These are phyloP conservation scores for Colletotrichum endophyticum DNA, from an alignment of 2,329 filamentous ascomycete species.

Conservation along the genomic window DNA sequence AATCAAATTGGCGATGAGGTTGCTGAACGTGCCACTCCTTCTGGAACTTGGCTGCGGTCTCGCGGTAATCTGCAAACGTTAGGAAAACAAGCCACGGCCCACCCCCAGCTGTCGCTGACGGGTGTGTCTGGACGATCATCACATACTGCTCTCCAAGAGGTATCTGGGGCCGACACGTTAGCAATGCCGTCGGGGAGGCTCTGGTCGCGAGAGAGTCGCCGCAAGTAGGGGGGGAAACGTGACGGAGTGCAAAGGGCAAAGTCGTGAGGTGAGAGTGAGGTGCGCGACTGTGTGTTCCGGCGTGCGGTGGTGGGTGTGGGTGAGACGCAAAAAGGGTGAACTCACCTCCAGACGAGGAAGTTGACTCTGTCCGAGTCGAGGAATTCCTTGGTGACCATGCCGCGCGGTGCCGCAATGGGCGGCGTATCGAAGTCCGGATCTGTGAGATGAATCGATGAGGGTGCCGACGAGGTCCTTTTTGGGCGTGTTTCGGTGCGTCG, in stretches of 20 bases:
- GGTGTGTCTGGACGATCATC: constrained; percentile 15
- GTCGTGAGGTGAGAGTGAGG: constrained; percentile 5
- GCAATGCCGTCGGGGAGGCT: constrained; percentile 8
- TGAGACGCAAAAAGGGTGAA: constrained; percentile 33
- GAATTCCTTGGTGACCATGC: constrained; percentile 61
- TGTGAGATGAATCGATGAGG: not conserved
- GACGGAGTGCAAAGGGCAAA: not conserved
- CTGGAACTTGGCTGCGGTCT: constrained; percentile 70
- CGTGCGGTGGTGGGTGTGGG: constrained; percentile 4
- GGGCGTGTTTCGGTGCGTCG: constrained; percentile 2
- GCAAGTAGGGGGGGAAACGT: not conserved
- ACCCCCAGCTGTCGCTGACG: constrained; percentile 17
- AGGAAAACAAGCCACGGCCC: constrained; percentile 9
- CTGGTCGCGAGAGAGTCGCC: not conserved
- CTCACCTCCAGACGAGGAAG: constrained; percentile 75
- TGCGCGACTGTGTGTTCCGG: constrained; percentile 3
- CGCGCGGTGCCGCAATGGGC: constrained; percentile 20
- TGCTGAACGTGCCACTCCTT: constrained; percentile 70
- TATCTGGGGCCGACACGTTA: constrained; percentile 46
- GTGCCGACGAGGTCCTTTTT: not conserved
- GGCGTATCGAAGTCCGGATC: constrained; percentile 12
- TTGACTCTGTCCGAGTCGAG: constrained; percentile 72
- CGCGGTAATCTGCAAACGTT: constrained; percentile 62
- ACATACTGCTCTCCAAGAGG: constrained; percentile 68
- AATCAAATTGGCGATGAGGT: constrained; percentile 67